Conservation (phyloP, 2,329 filamentous ascomycete species). For the Lachnellula hyalina region DNA sequence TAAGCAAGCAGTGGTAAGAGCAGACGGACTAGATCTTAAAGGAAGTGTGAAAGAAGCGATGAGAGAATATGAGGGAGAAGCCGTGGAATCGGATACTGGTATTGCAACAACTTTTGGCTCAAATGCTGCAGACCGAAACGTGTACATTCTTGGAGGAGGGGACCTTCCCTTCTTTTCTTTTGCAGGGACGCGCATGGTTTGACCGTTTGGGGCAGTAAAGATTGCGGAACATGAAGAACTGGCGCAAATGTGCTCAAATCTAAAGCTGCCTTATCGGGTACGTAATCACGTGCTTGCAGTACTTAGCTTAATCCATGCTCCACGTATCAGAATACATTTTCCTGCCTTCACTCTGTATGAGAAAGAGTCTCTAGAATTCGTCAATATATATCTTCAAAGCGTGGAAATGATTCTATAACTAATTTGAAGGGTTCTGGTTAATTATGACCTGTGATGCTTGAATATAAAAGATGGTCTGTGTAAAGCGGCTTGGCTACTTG, state of each 20-base stretch:
- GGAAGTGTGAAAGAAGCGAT: neutral
- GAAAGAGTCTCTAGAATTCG: no score
- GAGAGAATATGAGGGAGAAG: conserved; percentile 3
- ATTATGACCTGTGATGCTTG: no score
- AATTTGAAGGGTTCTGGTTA: no score
- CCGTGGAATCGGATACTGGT: neutral
- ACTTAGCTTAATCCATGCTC: no score
- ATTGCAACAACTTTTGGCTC: conserved; percentile 1
- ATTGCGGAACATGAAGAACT: neutral
- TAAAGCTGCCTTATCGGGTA: neutral
- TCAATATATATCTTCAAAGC: no score
- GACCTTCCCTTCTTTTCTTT: neutral
- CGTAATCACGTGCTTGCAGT: neutral
- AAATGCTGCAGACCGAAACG: neutral
- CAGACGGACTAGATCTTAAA: neutral
- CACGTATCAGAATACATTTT: no score
- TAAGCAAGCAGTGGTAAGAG: conserved; percentile 4
- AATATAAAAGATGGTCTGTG: neutral
- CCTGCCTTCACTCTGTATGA: no score
- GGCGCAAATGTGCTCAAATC: conserved; percentile 6
- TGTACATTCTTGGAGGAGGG: neutral
- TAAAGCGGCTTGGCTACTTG: neutral
- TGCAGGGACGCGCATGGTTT: neutral
- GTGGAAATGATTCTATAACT: no score
- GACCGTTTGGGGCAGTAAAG: neutral